phyloP scores from a whole-genome alignment of 331 rosid species.

The Erythrophleum ivorense region DNA sequence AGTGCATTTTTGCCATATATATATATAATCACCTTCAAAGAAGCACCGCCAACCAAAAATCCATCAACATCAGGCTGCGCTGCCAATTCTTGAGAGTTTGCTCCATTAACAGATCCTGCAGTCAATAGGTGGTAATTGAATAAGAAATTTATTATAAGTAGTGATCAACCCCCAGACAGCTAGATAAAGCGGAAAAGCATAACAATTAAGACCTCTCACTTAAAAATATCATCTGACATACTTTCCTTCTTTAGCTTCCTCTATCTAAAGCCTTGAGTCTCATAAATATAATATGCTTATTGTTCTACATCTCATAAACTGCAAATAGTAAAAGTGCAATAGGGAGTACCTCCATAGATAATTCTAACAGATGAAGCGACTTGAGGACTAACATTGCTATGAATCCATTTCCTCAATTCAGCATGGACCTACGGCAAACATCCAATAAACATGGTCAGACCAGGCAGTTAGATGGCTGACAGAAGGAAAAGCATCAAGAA shows the following conservation, averaged over 20 bases:
- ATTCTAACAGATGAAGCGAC: conserved; percentile 77
- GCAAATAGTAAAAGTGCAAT: neutral
- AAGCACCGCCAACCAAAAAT: conserved; percentile 98
- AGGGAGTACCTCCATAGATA: conserved; percentile 81
- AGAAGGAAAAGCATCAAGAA: too few species aligned
- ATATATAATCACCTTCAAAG: conserved; percentile 63
- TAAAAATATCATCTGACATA: neutral
- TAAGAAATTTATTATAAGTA: neutral
- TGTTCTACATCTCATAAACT: neutral
- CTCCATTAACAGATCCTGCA: conserved; percentile 93
- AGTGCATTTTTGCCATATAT: neutral
- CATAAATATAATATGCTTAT: neutral
- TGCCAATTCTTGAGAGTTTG: conserved; percentile 84
- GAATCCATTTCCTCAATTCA: conserved; percentile 86
- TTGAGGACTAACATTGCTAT: conserved; percentile 61
- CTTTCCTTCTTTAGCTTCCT: conserved; percentile 6
- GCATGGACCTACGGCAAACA: conserved; percentile 67
- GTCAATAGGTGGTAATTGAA: conserved; percentile 16
- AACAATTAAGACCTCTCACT: neutral
- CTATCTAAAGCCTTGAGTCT: conserved; percentile 20
- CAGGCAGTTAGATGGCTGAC: too few species aligned
- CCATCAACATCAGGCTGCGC: conserved; percentile 87
- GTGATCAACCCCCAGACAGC: neutral
- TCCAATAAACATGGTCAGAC: conserved; percentile 12
- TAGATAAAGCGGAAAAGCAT: neutral